A percentile compares a stretch with the other conserved stretches of the same genome.
These are phyloP conservation scores for Ophiostoma pallidulum DNA, from an alignment of 2,329 filamentous ascomycete genomes.

Conservation along the genomic window DNA sequence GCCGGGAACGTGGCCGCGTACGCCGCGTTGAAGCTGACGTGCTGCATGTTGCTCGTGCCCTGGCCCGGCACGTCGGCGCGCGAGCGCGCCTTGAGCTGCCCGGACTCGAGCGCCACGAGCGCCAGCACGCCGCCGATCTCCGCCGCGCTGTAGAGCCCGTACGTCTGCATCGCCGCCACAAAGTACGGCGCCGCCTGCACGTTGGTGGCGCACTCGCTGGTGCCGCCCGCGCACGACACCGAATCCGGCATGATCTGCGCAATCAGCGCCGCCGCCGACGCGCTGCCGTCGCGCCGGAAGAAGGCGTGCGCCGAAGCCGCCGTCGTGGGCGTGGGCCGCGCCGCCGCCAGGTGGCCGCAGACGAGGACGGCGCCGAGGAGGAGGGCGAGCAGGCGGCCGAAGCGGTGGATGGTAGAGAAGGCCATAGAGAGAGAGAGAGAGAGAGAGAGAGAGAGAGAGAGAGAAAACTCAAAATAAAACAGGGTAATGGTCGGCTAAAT, in stretches of 20 bases:
- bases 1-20: conserved; percentile 38
- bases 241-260: conserved; percentile 54
- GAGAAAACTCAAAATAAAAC: too few relatives aligned
- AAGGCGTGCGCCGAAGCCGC: neutral
- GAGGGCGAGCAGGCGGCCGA: neutral
- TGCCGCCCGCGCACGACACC: conserved; percentile 37
- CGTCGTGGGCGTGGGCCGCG: neutral
- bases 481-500: too few relatives aligned
- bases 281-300: conserved; percentile 10
- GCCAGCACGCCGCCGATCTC: conserved; percentile 62
- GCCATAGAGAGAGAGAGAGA: neutral
- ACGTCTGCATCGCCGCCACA: conserved; percentile 43
- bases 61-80: conserved; percentile 53
- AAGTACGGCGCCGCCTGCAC: conserved; percentile 49
- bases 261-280: too few relatives aligned
- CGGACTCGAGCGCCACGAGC: conserved; percentile 63
- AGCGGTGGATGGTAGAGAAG: neutral
- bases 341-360: conserved; percentile 1
- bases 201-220: conserved; percentile 57
- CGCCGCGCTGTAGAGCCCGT: conserved; percentile 42
- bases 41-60: conserved; percentile 54
- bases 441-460: neutral
- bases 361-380: neutral
- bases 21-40: conserved; percentile 29
- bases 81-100: conserved; percentile 59